Evolutionary conservation across 495 filamentous ascomycete genomes (phyloP), one percentile per base, ranked within the genome.

Genomic region (Tirmania nivea): DNA sequence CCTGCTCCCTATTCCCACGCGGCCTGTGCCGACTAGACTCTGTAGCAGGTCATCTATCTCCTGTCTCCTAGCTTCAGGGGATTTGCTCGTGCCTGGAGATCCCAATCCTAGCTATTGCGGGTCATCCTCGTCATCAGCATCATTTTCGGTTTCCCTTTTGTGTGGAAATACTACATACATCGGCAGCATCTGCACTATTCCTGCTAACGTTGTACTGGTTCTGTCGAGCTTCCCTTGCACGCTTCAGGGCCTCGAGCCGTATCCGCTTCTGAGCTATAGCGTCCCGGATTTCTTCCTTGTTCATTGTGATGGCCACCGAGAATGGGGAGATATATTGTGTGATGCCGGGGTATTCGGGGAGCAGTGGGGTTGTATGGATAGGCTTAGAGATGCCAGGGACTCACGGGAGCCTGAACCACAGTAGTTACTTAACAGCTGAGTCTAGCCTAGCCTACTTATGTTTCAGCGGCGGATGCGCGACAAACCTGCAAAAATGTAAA

Each of bases 241-340:
- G 78, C 68, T 94, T 94, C 58, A 99, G 75, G 73, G 96, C 92
- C 31, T 81, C 88, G 59, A 99, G 85, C 72, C 83, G 93, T 34
- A 86, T 88, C 70, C 80, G 81, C 69, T 96, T 99, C 57, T 83
- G 86, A 48, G 86, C 70, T 61, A 99, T 92, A 70, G 96, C 90
- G 70, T 90, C 86, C 69, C 81, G 81, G 57, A 87, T 80, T 71
- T 85, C 79, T 70, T 88, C 39, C 39, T 45, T 45, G 17, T 45
- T 45, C 39, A 45, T 45, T 8, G 17, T 14, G 39, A 14, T 19
- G 12, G 7, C 25, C 25, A 3, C 25, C 25, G 25, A 31, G 25
- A 1, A 7, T 1, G 7, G 25, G 25, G 3, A 31, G 25, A 31
- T 31, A 1, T 31, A 31, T 31, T 31, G 25, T 31, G 25, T 7